Percentiles rank a stretch among this genome's conserved stretches.
phyloP scores from a whole-genome alignment of 1,284 basidiomycete genomes.

The Boletellus deceptivus region DNA sequence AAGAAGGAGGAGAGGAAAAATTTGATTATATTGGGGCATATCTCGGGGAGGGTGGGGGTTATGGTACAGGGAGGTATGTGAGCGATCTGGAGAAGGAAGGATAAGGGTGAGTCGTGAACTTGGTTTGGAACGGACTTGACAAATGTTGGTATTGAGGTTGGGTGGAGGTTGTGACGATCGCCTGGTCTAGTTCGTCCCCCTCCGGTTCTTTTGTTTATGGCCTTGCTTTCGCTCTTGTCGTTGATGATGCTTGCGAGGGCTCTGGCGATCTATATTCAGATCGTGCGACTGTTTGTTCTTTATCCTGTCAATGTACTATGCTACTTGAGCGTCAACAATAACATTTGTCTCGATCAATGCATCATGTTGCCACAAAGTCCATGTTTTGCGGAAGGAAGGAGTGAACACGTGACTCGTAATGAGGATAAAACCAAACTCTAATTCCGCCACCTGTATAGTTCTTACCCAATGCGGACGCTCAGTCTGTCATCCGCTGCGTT shows the following conservation, averaged over 20 bases:
- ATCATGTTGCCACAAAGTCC: no score
- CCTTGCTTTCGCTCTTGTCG: slow-evolving; percentile 3
- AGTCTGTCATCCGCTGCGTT: not conserved
- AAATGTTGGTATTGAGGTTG: no score
- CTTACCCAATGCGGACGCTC: slow-evolving; percentile 6
- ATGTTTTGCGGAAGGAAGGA: no score
- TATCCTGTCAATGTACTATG: no score
- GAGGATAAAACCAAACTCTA: slow-evolving; percentile 8
- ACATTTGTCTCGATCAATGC: no score
- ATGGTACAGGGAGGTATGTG: slow-evolving; percentile 27
- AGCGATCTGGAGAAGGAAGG: slow-evolving; percentile 25
- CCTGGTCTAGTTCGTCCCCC: not conserved
- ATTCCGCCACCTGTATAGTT: slow-evolving; percentile 32
- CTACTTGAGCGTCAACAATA: no score
- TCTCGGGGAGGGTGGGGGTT: slow-evolving; percentile 28
- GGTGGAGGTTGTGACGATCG: no score
- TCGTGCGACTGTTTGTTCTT: not conserved
- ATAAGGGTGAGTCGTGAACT: not conserved
- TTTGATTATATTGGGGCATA: slow-evolving; percentile 62
- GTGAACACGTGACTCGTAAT: no score
- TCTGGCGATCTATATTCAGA: not conserved
- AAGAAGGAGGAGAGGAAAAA: slow-evolving; percentile 23
- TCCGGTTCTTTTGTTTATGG: not conserved
- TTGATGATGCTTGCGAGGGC: slow-evolving; percentile 4
- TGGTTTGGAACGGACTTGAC: not conserved